Base-by-base conservation (phyloP, 2,329 filamentous ascomycete species). In the Pezicula carpinea region DNA sequence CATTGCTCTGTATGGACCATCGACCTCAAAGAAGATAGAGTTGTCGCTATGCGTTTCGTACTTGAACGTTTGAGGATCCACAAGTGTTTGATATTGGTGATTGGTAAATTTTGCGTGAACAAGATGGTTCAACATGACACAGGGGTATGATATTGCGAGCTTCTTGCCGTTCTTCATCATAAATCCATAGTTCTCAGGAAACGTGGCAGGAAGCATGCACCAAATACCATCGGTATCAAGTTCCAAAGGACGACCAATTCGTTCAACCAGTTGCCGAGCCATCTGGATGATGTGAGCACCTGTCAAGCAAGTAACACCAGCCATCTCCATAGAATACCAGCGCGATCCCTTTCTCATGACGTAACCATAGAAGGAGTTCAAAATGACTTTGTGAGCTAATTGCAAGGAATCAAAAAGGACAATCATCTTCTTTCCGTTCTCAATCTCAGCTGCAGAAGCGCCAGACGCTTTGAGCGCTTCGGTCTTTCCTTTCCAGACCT, bases 281-380 rank as follows among this genome's bases (percentile, higher is more conserved):
- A 99, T 83, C 63, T 99, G 93, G 64, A 99, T 99, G 64, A 99
- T 99, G 35, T 84, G 88, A 26, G 93, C 93, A 52, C 93, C 93
- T 1, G 93, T 99, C 65, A 99, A 73, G 70, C 93, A 99, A 35
- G 93, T 99, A 4, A 99, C 93, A 58, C 93, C 93, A 14, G 95
- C 93, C 93, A 99, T 99, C 65, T 99, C 93, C 79, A 99, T 85
- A 15, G 93, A 99, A 65, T 99, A 99, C 93, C 93, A 99, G 46
- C 93, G 83, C 32, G 93, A 99, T 29, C 93, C 93, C 66, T 99
- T 99, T 71, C 93, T 80, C 93, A 99, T 99, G 65, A 97, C 93
- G 64, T 99, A 99, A 53, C 93, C 93, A 59, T 99, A 99, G 73
- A 99, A 99, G 47, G 90, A 96, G 73, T 99, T 99, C 46, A 99